These are phyloP conservation scores for Patellifolia procumbens DNA, from an alignment of 179 eudicot species.

Conservation along the genomic window DNA sequence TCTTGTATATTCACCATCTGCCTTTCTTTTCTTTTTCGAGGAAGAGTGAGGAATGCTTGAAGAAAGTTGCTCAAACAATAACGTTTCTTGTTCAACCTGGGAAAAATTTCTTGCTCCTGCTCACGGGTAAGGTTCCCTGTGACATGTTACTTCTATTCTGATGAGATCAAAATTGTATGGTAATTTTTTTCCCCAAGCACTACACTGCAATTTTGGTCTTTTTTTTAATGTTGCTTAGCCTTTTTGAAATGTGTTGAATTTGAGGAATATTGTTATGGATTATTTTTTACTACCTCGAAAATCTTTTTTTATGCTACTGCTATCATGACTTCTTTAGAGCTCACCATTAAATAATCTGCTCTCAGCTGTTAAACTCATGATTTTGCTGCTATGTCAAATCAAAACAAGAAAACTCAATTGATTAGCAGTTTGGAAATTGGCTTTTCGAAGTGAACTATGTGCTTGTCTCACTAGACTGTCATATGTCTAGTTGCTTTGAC, in stretches of 20 bases:
- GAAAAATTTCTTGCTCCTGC: slow-evolving; percentile 66
- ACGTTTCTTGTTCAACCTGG: slow-evolving; percentile 63
- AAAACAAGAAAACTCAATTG: background rate
- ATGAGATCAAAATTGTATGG: background rate
- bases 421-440: background rate
- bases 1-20: slow-evolving; percentile 4
- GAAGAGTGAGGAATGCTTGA: slow-evolving; percentile 93
- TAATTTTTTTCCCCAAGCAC: no score
- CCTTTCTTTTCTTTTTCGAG: slow-evolving; percentile 23
- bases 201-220: background rate
- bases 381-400: background rate
- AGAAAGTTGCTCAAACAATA: slow-evolving; percentile 76
- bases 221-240: background rate
- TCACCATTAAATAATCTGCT: background rate
- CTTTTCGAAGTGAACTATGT: background rate
- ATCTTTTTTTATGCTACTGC: background rate
- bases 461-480: background rate
- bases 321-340: background rate
- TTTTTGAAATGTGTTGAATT: background rate
- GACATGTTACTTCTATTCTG: background rate
- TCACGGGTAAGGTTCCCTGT: slow-evolving; percentile 61
- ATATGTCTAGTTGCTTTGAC: background rate
- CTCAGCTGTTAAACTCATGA: background rate
- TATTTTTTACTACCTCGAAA: background rate
- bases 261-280: background rate